phyloP scores from a whole-genome alignment of 1,284 basidiomycete species.

The Ustilago curta region DNA sequence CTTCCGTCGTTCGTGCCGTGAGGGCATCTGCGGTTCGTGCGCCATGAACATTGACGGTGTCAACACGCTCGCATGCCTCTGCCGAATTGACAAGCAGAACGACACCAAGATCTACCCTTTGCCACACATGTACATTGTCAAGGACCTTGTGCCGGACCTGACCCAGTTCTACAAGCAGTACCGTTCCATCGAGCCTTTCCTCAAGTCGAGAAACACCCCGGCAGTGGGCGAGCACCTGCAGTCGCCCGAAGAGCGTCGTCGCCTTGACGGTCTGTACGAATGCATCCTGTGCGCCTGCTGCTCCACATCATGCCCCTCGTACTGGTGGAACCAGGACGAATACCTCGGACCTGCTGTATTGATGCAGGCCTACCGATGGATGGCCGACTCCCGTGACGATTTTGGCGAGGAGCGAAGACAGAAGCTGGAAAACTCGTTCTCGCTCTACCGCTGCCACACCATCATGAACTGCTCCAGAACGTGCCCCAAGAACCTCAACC shows the following conservation, averaged over 20 bases:
- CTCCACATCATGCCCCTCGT: slow-evolving; percentile 88
- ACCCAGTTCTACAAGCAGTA: slow-evolving; percentile 98
- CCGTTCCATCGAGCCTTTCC: slow-evolving; percentile 87
- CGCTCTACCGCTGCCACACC: slow-evolving; percentile 81
- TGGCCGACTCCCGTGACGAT: slow-evolving; percentile 92
- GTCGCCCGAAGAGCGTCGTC: slow-evolving; percentile 89
- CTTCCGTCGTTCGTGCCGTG: slow-evolving; percentile 94
- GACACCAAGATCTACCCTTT: slow-evolving; percentile 93
- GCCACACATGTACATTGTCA: slow-evolving; percentile 99
- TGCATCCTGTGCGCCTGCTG: slow-evolving; percentile 75
- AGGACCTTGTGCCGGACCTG: slow-evolving; percentile 90
- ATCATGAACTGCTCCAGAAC: slow-evolving; percentile 97
- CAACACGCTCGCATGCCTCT: slow-evolving; percentile 97
- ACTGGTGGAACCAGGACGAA: slow-evolving; percentile 99
- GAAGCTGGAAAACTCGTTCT: slow-evolving; percentile 93
- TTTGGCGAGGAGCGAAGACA: slow-evolving; percentile 86
- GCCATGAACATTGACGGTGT: slow-evolving; percentile 98
- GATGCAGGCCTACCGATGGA: slow-evolving; percentile 88
- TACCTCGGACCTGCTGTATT: slow-evolving; percentile 96
- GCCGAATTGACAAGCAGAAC: slow-evolving; percentile 85
- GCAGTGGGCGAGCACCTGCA: slow-evolving; percentile 82
- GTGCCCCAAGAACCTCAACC: slow-evolving; percentile 94
- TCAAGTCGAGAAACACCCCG: slow-evolving; percentile 66
- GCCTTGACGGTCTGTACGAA: slow-evolving; percentile 97
- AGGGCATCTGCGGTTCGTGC: slow-evolving; percentile 98